Conservation (phyloP, 1,284 basidiomycete species). For the Vanrija humicola region DNA sequence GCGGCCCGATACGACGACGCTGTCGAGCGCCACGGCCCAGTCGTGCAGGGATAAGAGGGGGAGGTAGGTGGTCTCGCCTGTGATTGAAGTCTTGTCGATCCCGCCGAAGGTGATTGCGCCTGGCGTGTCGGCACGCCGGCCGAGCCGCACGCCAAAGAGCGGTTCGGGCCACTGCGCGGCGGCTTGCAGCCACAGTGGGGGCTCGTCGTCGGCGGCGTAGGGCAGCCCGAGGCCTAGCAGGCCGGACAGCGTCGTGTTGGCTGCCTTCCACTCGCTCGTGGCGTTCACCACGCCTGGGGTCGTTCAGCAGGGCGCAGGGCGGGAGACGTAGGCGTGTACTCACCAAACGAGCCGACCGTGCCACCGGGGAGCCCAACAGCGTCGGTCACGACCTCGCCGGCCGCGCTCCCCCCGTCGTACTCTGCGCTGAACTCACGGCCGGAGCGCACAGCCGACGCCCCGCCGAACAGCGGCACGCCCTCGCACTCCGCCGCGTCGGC, state of each 20-base stretch:
- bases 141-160: too few species aligned
- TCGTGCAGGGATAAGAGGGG: conserved; percentile 36
- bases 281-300: conserved; percentile 20
- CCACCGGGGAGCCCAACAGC: too few species aligned
- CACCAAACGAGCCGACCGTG: too few species aligned
- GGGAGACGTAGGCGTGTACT: too few species aligned
- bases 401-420: background rate
- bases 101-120: background rate
- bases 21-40: conserved; percentile 52
- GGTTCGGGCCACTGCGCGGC: background rate
- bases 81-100: background rate
- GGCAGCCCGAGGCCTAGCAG: too few species aligned
- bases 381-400: too few species aligned
- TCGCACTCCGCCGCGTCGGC: background rate
- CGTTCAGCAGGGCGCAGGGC: too few species aligned
- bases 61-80: background rate
- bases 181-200: too few species aligned
- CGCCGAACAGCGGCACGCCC: background rate
- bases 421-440: background rate
- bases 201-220: too few species aligned
- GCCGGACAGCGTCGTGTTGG: background rate
- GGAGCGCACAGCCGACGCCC: too few species aligned
- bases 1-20: too few species aligned
- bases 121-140: conserved; percentile 29
- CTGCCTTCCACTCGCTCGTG: conserved; percentile 31